Evolutionary conservation across 768 basidiomycete species (phyloP).

Genomic region (Trametes cingulata): DNA sequence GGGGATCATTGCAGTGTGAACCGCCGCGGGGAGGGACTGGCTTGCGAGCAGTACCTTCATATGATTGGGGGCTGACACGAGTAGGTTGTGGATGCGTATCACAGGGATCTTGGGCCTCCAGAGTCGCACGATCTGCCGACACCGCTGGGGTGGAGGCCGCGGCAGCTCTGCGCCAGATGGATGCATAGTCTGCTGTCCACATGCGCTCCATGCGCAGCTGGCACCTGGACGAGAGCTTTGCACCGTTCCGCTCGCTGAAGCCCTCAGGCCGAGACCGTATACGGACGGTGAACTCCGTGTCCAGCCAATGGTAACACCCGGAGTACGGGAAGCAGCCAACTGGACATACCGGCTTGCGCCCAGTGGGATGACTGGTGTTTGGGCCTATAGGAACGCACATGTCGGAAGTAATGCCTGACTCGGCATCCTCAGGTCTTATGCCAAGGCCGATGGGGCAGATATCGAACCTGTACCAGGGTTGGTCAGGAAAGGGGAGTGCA

Average conservation of each 20-base stretch:
- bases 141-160: too few species aligned
- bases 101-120: too few species aligned
- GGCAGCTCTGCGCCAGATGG: not conserved
- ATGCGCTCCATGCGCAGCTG: not conserved
- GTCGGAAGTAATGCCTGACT: not conserved
- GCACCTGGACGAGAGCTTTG: not conserved
- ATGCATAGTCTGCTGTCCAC: not conserved
- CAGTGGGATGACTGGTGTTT: not conserved
- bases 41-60: too few species aligned
- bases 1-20: not conserved
- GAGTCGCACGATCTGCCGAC: too few species aligned
- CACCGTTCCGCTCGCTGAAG: not conserved
- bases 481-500: not conserved
- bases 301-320: not conserved
- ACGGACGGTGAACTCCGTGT: not conserved
- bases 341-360: not conserved
- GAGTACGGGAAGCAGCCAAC: not conserved
- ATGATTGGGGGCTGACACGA: too few species aligned
- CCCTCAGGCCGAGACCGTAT: not conserved
- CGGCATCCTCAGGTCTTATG: not conserved
- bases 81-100: too few species aligned
- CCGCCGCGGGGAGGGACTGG: too few species aligned
- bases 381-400: slow-evolving; percentile 2
- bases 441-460: not conserved
- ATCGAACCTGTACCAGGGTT: not conserved